Base-by-base conservation (phyloP, 257 asterid species). In the Nicotiana undulata region DNA sequence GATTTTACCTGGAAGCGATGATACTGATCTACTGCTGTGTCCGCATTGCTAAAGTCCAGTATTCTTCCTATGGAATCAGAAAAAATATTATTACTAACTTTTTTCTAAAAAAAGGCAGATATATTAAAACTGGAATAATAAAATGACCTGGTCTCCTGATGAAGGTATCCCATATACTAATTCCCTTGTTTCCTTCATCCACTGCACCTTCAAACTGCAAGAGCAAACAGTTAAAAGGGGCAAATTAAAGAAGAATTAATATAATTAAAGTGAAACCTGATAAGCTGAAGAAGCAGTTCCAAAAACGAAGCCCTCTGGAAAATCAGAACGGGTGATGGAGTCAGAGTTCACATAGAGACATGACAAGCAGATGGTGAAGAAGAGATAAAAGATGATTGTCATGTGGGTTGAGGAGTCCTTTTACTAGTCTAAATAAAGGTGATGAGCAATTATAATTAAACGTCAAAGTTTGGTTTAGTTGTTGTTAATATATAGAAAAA, bases 231-330 rank as follows among this genome's bases (percentile, higher is more conserved):
- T 61, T 7, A 20, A 74, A 4, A 7, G 9, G 52, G 37, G 40
- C 40, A 51, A 5, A 31, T 29, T 37, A 9, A 20, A 5, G 10
- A 28, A 10, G 32, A 20, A 13, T 18, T n/a, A n/a, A n/a, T n/a
- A 3, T 40, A 40, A 40, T 40, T 40, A 40, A 40, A 40, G 12
- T 8, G 49, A 34, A 56, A 93, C 98, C 96, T 93, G 98, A 82
- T 88, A 93, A 83, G 98, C 98, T 3, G 97, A 93, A 85, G 98
- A 93, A 85, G 97, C 97, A n/a, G 97, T 94, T 81, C 98, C 98
- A 81, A 94, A 92, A 79, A 84, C 83, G 86, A 94, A 94, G 18
- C 92, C 92, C 29, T 87, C 79, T n/a, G 98, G 97, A 70, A 94
- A 94, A 86, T 91, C 95, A 46, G 40, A 63, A 4, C 97, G 85